Percentiles rank a stretch among this genome's conserved stretches.
phyloP scores from a whole-genome alignment of 73 alveolate genomes.

The Effrenium voratum region DNA sequence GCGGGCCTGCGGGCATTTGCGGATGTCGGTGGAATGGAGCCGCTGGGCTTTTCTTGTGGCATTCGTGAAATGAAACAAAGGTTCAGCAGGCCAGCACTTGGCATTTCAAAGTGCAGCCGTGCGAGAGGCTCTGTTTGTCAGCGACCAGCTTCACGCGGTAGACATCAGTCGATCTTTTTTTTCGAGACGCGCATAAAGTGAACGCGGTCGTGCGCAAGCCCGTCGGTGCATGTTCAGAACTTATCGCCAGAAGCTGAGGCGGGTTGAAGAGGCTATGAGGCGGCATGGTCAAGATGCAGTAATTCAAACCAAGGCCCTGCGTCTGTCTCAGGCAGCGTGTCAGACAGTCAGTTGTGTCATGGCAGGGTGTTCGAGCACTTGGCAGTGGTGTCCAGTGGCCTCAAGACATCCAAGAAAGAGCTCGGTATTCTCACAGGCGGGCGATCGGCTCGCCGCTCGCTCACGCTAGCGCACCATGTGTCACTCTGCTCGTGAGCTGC shows the following conservation, averaged over 20 bases:
- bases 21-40: constrained; percentile 90
- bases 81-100: too few relatives aligned
- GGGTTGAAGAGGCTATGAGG: constrained; percentile 84
- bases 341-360: background rate
- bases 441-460: too few relatives aligned
- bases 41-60: constrained; percentile 2
- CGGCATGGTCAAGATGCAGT: constrained; percentile 57
- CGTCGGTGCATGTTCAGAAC: too few relatives aligned
- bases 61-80: too few relatives aligned
- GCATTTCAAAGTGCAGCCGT: too few relatives aligned
- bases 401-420: constrained; percentile 76
- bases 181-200: too few relatives aligned
- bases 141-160: too few relatives aligned
- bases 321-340: background rate
- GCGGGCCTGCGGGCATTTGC: constrained; percentile 86
- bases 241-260: constrained; percentile 35
- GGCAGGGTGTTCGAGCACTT: constrained; percentile 88
- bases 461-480: too few relatives aligned
- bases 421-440: constrained; percentile 74
- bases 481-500: too few relatives aligned
- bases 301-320: constrained; percentile 63
- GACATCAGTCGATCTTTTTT: too few relatives aligned
- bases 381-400: constrained; percentile 92
- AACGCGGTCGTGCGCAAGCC: too few relatives aligned
- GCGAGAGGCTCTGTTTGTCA: too few relatives aligned